Base-by-base conservation (phyloP, 176 grass and related monocot genomes). In the Bromus sterilis region DNA sequence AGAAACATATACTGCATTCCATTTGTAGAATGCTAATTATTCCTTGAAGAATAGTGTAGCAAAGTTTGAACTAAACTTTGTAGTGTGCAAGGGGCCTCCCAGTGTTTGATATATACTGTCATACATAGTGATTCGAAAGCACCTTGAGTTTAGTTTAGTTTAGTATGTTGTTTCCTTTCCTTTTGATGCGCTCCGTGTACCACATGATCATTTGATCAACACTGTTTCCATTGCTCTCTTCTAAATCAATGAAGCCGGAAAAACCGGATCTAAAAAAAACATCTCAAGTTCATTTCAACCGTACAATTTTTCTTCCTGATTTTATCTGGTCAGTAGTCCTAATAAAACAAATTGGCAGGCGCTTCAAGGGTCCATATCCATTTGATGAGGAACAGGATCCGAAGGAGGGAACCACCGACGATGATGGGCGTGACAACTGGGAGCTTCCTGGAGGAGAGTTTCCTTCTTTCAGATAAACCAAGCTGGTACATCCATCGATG, bases 341-440 rank as follows among this genome's bases (percentile, higher is more conserved):
- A n/a, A n/a, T n/a, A n/a, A n/a, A n/a, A n/a, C n/a, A n/a, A n/a
- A n/a, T n/a, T n/a, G n/a, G 30, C 61, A 89, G 87, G 82, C 69
- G 34, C 7, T 84, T 89, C 87, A 89, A 75, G 30, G 87, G 76
- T 51, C 87, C 82, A 67, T 79, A 75, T 46, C 68, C 76, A 53
- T 80, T 70, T 28, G 61, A 46, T 5, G 89, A 71, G 9, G 43
- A 84, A 15, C 48, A 83, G 26, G 70, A 13, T 3, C 1, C 31
- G 0, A 75, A 74, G 34, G 70, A 80, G 32, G 9, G 31, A 18
- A n/a, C 3, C 0, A 20, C 16, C 0, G 61, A 87, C 0, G 57
- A 86, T 16, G 81, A 91, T 24, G 14, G 62, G 43, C 31, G 56
- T 7, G 84, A 91, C 85, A 91, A 91, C 15, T 87, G 89, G 89